These are phyloP conservation scores for Cladosporium sp. DNA, from an alignment of 2,329 filamentous ascomycete genomes.

Conservation along the genomic window DNA sequence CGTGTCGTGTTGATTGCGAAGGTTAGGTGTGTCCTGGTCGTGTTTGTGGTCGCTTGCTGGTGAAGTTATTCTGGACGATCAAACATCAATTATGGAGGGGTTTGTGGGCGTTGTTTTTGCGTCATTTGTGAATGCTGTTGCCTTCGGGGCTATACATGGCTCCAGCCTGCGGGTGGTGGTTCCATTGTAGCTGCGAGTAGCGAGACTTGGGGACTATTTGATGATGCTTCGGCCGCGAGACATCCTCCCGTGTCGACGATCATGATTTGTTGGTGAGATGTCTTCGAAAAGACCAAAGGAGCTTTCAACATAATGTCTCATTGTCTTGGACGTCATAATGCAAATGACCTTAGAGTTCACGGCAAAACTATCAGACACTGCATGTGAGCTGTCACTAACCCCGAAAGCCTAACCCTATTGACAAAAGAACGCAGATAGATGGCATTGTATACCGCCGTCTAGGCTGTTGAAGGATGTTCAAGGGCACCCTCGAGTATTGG, in stretches of 20 bases:
- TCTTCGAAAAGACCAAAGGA: not conserved
- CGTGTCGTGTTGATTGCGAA: not conserved
- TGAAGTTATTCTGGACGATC: not conserved
- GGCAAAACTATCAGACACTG: not conserved
- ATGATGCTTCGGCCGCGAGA: not conserved
- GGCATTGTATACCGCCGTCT: not conserved
- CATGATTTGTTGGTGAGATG: not conserved
- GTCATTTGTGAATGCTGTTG: not conserved
- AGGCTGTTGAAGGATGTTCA: not conserved
- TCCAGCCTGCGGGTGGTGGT: not conserved
- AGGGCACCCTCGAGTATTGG: not conserved
- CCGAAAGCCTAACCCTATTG: not conserved
- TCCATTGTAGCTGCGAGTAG: not conserved
- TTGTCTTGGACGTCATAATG: not conserved
- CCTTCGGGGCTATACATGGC: not conserved
- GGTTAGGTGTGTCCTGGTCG: fast-evolving
- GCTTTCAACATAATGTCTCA: not conserved
- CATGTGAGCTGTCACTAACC: not conserved
- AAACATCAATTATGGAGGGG: not conserved
- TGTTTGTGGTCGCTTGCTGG: not conserved
- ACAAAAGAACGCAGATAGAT: fast-evolving
- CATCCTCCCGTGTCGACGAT: not conserved
- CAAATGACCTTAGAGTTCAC: not conserved
- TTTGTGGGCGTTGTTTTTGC: not conserved
- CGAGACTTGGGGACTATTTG: not conserved